phyloP scores from a whole-genome alignment of 2,329 filamentous ascomycete species.

The Microsporum audouinii region DNA sequence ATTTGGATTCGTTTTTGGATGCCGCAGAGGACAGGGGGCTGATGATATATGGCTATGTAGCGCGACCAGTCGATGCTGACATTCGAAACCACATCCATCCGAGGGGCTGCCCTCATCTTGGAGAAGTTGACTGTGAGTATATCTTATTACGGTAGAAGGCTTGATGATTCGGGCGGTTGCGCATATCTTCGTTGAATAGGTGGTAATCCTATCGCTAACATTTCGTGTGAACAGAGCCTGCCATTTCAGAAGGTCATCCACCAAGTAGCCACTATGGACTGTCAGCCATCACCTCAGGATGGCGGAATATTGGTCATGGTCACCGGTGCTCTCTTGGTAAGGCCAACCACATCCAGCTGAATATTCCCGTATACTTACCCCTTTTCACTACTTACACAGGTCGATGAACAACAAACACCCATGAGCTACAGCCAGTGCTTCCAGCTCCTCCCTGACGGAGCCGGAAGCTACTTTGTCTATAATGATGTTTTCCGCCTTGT shows the following conservation, averaged over 20 bases:
- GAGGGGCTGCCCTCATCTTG: constrained; percentile 55
- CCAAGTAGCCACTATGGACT: constrained; percentile 63
- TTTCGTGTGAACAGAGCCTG: constrained; percentile 45
- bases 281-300: constrained; percentile 59
- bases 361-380: not conserved
- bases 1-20: not conserved
- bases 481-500: constrained; percentile 95
- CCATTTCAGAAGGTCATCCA: constrained; percentile 76
- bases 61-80: constrained; percentile 82
- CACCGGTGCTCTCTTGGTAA: constrained; percentile 72
- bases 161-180: not conserved
- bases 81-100: constrained; percentile 61
- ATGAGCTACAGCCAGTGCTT: constrained; percentile 90
- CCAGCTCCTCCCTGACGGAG: constrained; percentile 60
- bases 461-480: constrained; percentile 69
- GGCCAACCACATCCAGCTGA: constrained; percentile 20
- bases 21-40: not conserved
- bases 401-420: constrained; percentile 72
- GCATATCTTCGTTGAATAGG: not conserved
- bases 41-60: constrained; percentile 34
- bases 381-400: constrained; percentile 37
- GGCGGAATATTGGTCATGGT: constrained; percentile 76
- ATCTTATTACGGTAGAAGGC: not conserved
- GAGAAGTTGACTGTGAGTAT: constrained; percentile 67
- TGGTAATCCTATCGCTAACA: not conserved